These are phyloP conservation scores for Populus hybrid DNA, from an alignment of 441 rosid genomes.

Conservation along the genomic window DNA sequence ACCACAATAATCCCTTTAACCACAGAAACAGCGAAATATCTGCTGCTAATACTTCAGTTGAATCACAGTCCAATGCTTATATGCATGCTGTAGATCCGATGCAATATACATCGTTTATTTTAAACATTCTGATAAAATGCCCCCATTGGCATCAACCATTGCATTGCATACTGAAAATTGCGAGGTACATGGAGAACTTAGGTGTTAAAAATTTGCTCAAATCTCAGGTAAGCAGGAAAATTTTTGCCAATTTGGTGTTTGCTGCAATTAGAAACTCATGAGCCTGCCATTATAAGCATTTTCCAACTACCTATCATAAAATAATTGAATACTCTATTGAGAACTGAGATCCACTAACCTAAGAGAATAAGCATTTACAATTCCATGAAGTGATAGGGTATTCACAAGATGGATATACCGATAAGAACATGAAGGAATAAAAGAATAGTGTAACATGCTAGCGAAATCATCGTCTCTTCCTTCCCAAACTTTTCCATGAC, in stretches of 20 bases:
- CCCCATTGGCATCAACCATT: neutral
- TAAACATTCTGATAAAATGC: too few species aligned
- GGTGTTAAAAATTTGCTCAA: neutral
- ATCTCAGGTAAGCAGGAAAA: neutral
- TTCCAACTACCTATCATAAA: conserved; percentile 12
- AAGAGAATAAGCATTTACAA: conserved; percentile 53
- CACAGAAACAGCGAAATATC: too few species aligned
- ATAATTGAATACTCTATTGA: conserved; percentile 11
- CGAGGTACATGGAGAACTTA: neutral
- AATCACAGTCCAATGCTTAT: neutral
- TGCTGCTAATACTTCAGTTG: neutral
- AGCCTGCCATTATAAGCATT: neutral
- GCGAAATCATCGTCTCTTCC: conserved; percentile 63
- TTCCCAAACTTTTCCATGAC: conserved; percentile 66
- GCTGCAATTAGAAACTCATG: conserved; percentile 7
- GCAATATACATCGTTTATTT: too few species aligned
- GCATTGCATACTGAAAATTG: neutral
- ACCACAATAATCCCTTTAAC: too few species aligned
- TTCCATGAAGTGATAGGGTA: conserved; percentile 31
- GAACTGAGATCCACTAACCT: conserved; percentile 37
- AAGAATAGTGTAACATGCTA: conserved; percentile 35
- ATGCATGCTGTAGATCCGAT: neutral
- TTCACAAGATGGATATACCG: conserved; percentile 41
- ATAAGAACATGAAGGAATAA: conserved; percentile 33
- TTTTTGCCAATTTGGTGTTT: neutral